These are phyloP conservation scores for Stachybotrys echinatus DNA, from an alignment of 2,329 filamentous ascomycete species.

Conservation along the genomic window DNA sequence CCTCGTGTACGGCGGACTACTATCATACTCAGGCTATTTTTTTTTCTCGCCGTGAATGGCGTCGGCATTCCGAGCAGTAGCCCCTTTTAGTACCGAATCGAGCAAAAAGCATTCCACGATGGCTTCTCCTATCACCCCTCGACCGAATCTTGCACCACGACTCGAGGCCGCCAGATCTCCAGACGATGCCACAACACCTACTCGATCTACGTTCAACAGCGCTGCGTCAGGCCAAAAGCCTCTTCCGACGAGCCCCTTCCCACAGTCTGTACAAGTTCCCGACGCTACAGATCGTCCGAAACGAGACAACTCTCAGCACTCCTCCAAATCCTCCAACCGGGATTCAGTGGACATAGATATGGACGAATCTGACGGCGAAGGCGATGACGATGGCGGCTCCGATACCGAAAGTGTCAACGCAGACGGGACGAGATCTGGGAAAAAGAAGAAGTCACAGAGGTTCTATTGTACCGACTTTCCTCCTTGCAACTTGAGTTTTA, in stretches of 20 bases:
- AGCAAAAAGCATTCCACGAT: conserved; percentile 28
- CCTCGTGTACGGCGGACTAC: no score
- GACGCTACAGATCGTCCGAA: conserved; percentile 33
- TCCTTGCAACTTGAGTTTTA: conserved; percentile 91
- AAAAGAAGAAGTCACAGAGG: conserved; percentile 94
- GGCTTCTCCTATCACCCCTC: conserved; percentile 28
- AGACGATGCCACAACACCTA: conserved; percentile 56
- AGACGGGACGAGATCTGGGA: conserved; percentile 65
- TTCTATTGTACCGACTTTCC: conserved; percentile 97
- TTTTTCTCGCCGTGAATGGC: no score
- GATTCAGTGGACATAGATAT: conserved; percentile 69
- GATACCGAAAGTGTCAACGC: conserved; percentile 61
- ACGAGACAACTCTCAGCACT: conserved; percentile 53
- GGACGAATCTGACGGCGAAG: conserved; percentile 68
- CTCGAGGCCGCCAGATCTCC: conserved; percentile 16
- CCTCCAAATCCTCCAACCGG: conserved; percentile 47
- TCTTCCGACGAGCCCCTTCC: conserved; percentile 47
- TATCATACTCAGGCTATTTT: no score
- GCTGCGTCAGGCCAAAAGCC: conserved; percentile 44
- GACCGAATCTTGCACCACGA: conserved; percentile 29
- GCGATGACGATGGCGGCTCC: conserved; percentile 49
- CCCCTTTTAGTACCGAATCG: conserved; percentile 30
- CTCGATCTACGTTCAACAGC: conserved; percentile 47
- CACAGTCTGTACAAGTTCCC: conserved; percentile 41
- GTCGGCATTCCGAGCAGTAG: conserved; percentile 43